Percentiles rank a stretch among this genome's conserved stretches.
Evolutionary conservation across 1,139 yeast genomes (phyloP).

Genomic region (Eremothecium coryli): DNA sequence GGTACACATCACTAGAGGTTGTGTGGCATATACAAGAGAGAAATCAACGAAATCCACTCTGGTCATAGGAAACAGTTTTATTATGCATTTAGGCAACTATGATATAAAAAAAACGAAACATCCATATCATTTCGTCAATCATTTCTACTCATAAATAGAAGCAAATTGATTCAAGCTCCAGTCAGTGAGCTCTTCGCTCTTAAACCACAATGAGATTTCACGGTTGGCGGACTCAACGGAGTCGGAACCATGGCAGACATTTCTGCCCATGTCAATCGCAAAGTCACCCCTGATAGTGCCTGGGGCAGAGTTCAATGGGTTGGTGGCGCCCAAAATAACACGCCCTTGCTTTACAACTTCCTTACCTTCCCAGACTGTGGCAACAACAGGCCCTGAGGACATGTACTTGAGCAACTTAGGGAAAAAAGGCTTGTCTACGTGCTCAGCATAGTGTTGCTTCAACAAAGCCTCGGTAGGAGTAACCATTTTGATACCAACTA

Average conservation of each 20-base stretch:
- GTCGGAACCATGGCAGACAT: constrained; percentile 99
- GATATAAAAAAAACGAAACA: no score
- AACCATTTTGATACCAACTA: constrained; percentile 89
- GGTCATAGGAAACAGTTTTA: no score
- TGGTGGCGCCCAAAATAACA: constrained; percentile 96
- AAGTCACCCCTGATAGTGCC: constrained; percentile 99
- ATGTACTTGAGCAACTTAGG: constrained; percentile 91
- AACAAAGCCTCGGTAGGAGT: constrained; percentile 80
- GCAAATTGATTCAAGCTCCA: constrained; percentile 78
- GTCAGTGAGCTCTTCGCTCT: constrained; percentile 88
- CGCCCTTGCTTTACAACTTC: constrained; percentile 99
- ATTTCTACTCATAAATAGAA: constrained; percentile 83
- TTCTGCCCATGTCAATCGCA: constrained; percentile 97
- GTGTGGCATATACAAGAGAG: no score
- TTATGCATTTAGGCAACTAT: no score
- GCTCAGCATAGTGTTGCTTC: constrained; percentile 92
- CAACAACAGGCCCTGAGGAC: constrained; percentile 97
- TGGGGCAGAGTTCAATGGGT: constrained; percentile 95
- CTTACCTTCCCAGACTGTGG: constrained; percentile 99
- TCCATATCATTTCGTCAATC: no score
- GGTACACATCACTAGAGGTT: no score
- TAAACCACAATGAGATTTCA: constrained; percentile 97
- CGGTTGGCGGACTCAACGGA: constrained; percentile 95
- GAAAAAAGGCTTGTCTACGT: constrained; percentile 95
- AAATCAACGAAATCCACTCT: no score